Evolutionary conservation across 371 early-diverging fungal species (phyloP).

Genomic region (Lichtheimia ornata): DNA sequence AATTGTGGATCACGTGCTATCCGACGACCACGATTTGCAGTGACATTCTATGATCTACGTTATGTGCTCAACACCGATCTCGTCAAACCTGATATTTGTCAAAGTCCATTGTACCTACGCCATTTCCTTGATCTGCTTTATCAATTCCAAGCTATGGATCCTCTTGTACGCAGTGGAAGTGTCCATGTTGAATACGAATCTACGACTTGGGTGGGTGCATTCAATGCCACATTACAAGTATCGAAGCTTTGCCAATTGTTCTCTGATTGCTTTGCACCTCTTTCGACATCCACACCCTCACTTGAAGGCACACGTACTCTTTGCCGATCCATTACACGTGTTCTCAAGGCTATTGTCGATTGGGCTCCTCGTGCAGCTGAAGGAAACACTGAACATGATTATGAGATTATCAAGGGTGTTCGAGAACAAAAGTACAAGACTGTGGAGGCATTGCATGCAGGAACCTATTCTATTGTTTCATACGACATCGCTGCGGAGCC

Average conservation of each 20-base stretch:
- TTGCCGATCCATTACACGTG: conserved; percentile 38
- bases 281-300: conserved; percentile 5
- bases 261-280: conserved; percentile 68
- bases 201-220: conserved; percentile 87
- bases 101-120: conserved; percentile 63
- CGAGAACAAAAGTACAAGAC: conserved; percentile 25
- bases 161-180: conserved; percentile 68
- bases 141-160: conserved; percentile 93
- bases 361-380: conserved; percentile 48
- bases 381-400: background rate
- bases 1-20: conserved; percentile 76
- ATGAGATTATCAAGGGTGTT: conserved; percentile 27
- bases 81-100: conserved; percentile 57
- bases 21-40: conserved; percentile 79
- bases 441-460: conserved; percentile 34
- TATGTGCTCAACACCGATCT: conserved; percentile 72
- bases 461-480: conserved; percentile 48
- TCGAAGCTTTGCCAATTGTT: conserved; percentile 77
- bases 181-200: conserved; percentile 92
- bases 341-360: conserved; percentile 57
- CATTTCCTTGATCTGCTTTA: conserved; percentile 79
- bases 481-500: conserved; percentile 70
- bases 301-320: conserved; percentile 29
- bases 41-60: conserved; percentile 83
- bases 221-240: conserved; percentile 82